These are phyloP conservation scores for Skeletonema marinoi DNA, from an alignment of 108 stramenopile genomes.

Conservation along the genomic window DNA sequence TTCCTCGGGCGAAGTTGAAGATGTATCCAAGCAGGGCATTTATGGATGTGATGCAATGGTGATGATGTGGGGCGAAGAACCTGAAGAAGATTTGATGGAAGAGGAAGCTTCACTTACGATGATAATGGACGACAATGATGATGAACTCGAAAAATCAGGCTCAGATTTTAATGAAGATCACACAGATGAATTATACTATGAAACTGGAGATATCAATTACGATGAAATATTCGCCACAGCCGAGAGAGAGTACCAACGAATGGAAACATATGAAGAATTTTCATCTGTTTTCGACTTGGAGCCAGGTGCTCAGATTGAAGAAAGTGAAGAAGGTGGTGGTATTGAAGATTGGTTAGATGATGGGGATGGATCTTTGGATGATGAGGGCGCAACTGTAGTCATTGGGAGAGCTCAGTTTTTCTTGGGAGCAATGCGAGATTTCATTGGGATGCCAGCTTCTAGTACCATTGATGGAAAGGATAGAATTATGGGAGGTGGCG, in stretches of 20 bases:
- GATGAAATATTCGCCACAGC: slow-evolving; percentile 33
- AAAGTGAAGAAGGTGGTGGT: slow-evolving; percentile 7
- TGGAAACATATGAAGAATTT: slow-evolving; percentile 34
- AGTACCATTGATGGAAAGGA: slow-evolving; percentile 69
- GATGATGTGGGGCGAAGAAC: slow-evolving; percentile 76
- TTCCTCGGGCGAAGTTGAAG: slow-evolving; percentile 48
- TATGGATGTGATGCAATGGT: slow-evolving; percentile 82
- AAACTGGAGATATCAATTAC: slow-evolving; percentile 24
- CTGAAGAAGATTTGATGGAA: slow-evolving; percentile 34
- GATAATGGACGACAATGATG: slow-evolving; percentile 30
- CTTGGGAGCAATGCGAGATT: slow-evolving; percentile 77
- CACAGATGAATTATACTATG: slow-evolving; percentile 26
- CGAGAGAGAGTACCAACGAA: slow-evolving; percentile 50
- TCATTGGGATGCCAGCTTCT: slow-evolving; percentile 80
- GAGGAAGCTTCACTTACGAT: slow-evolving; percentile 40
- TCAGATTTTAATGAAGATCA: slow-evolving; percentile 25
- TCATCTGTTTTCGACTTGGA: slow-evolving; percentile 14
- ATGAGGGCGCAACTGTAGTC: slow-evolving; percentile 76
- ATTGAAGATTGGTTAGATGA: slow-evolving; percentile 69
- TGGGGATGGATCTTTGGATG: slow-evolving; percentile 56
- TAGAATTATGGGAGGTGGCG: slow-evolving; percentile 56
- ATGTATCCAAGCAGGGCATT: slow-evolving; percentile 37
- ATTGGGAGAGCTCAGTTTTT: slow-evolving; percentile 82
- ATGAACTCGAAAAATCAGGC: background rate
- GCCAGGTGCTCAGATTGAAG: background rate